Base-by-base conservation (phyloP, 768 basidiomycete species). In the Clitopilus passeckerianus region DNA sequence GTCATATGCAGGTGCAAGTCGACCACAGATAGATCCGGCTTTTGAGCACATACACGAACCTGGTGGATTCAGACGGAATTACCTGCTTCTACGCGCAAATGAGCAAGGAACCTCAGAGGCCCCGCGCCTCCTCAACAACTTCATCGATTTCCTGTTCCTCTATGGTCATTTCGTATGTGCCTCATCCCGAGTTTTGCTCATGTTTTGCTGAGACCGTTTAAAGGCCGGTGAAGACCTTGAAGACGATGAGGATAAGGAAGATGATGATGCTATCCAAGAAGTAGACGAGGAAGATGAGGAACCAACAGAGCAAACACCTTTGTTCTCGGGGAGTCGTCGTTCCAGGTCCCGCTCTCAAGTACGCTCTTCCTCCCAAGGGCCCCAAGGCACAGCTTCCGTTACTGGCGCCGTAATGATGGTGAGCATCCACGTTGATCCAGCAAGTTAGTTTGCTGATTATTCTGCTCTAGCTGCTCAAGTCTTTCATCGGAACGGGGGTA, bases 31-130 rank as follows among this genome's bases (percentile, higher is more conserved):
- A 50, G 83, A 92, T 67, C 91, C 95, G 18, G 89, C 83, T 1
- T 91, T 97, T 59, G 89, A 95, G 66, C 93, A 95, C 65, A 94
- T 98, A 56, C 93, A 93, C 61, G 92, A 96, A 68, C 96, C 95
- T 0, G 95, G 95, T 58, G 95, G 95, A 1, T 97, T 98, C 74
- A 81, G 95, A 64, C 80, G 95, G 57, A 93, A 95, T 71, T 97
- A 93, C 70, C 78, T 98, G 7, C 75, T 88, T 30, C 72, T 90
- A 58, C 85, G 83, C 54, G 87, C 91, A 2, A 83, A 80, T 53
- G 88, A 89, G 61, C 83, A 87, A 60, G 86, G 85, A 8, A 67
- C 72, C 20, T 83, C 82, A 43, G 87, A 89, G 61, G 86, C 80
- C 3, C 46, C 18, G 20, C 80, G 72, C 14, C 83, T 85, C 53